Evolutionary conservation across 768 basidiomycete genomes (phyloP).

Genomic region (Jaapia argillacea): DNA sequence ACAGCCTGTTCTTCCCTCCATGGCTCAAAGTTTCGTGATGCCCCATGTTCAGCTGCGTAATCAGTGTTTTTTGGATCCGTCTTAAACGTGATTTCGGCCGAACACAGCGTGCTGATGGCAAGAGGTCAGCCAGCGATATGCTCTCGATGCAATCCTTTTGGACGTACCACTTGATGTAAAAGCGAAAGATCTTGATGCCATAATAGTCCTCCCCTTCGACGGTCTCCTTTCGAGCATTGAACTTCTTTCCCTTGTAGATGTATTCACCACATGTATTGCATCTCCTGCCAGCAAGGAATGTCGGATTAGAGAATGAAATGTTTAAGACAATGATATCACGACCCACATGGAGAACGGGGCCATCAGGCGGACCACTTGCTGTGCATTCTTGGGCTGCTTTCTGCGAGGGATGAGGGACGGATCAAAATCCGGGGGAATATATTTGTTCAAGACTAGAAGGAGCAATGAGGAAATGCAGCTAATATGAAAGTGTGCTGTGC

Average conservation of each 20-base stretch:
- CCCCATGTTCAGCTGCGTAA: constrained; percentile 90
- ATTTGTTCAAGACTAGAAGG: constrained; percentile 85
- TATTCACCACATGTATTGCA: constrained; percentile 97
- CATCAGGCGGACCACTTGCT: constrained; percentile 98
- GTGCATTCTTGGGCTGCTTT: constrained; percentile 86
- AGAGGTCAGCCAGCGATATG: too few relatives aligned
- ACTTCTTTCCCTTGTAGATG: constrained; percentile 99
- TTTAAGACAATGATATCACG: neutral
- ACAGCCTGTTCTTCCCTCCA: constrained; percentile 80
- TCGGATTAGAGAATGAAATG: constrained; percentile 1
- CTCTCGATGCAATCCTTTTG: constrained; percentile 9
- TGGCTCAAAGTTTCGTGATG: constrained; percentile 95
- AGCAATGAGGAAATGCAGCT: constrained; percentile 6
- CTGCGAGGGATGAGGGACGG: constrained; percentile 91
- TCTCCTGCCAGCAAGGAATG: constrained; percentile 44
- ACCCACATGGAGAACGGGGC: constrained; percentile 95
- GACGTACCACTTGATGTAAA: constrained; percentile 83
- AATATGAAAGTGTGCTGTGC: neutral
- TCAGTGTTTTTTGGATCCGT: constrained; percentile 98
- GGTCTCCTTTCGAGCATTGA: constrained; percentile 98
- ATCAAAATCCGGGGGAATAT: constrained; percentile 97
- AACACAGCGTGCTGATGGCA: constrained; percentile 88
- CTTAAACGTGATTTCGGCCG: constrained; percentile 98
- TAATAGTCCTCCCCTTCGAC: constrained; percentile 96
- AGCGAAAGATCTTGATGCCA: constrained; percentile 94